These are phyloP conservation scores for Pseudocercospora pini-densiflorae DNA, from an alignment of 2,329 filamentous ascomycete species.

Conservation along the genomic window DNA sequence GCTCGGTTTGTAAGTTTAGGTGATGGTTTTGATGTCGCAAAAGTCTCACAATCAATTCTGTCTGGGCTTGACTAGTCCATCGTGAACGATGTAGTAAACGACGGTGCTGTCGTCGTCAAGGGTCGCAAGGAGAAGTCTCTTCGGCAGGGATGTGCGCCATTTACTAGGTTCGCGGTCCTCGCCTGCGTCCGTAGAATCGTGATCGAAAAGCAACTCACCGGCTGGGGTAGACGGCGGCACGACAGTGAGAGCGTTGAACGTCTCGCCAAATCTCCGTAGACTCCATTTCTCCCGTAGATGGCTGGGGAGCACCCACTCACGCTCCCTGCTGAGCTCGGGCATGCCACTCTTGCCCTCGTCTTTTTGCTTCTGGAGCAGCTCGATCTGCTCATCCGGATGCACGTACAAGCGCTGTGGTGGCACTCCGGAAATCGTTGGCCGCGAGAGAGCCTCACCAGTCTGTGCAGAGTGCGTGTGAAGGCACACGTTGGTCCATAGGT, in stretches of 20 bases:
- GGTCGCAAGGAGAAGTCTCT: slow-evolving; percentile 74
- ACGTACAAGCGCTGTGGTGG: slow-evolving; percentile 75
- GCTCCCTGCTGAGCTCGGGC: slow-evolving; percentile 48
- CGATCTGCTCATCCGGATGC: slow-evolving; percentile 82
- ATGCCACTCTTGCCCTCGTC: slow-evolving; percentile 40
- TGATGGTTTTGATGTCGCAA: background rate
- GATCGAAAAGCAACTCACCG: slow-evolving; percentile 26
- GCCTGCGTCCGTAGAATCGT: slow-evolving; percentile 27
- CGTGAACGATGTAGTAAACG: slow-evolving; percentile 83
- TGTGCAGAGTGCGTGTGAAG: slow-evolving; percentile 25
- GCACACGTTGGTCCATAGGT: slow-evolving; percentile 70
- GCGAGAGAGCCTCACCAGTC: slow-evolving; percentile 49
- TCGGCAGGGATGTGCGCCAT: slow-evolving; percentile 53
- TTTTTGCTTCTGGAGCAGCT: slow-evolving; percentile 63
- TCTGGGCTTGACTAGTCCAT: slow-evolving; percentile 83
- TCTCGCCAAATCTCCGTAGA: slow-evolving; percentile 65
- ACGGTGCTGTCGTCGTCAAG: slow-evolving; percentile 81
- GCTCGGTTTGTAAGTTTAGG: background rate
- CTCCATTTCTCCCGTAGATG: slow-evolving; percentile 76
- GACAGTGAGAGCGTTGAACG: slow-evolving; percentile 64
- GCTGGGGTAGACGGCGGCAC: slow-evolving; percentile 46
- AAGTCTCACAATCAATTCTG: slow-evolving; percentile 65
- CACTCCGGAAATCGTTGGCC: slow-evolving; percentile 72
- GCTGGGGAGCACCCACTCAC: slow-evolving; percentile 78
- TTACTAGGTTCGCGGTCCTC: slow-evolving; percentile 32